Conservation (phyloP, 768 basidiomycete species). For the Macrolepiota dolichaula region DNA sequence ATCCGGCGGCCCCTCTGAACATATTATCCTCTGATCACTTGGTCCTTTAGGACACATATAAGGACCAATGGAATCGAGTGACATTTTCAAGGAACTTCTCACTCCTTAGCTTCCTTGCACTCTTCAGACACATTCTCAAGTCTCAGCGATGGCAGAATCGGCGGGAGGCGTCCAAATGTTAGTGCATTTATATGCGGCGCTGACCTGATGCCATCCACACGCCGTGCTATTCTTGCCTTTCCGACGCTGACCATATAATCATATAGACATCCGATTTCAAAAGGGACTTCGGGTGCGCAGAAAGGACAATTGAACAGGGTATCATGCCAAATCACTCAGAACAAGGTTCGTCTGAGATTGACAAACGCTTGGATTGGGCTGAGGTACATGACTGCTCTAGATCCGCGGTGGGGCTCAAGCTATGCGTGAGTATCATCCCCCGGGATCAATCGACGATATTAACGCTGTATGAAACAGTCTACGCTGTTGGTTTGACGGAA, state of each 20-base stretch:
- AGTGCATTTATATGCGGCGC: constrained; percentile 2
- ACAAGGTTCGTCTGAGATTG: constrained; percentile 48
- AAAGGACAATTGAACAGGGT: constrained; percentile 62
- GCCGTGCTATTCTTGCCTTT: neutral
- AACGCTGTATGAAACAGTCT: constrained; percentile 43
- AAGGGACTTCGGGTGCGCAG: constrained; percentile 15
- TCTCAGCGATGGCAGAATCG: neutral
- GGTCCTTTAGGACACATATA: neutral
- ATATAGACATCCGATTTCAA: constrained; percentile 31
- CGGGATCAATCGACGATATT: neutral
- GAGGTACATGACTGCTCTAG: constrained; percentile 13
- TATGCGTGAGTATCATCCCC: constrained; percentile 56
- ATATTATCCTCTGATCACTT: neutral
- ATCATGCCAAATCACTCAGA: constrained; percentile 71
- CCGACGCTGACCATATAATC: constrained; percentile 22
- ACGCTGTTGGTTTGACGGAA: constrained; percentile 73
- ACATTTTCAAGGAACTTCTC: neutral
- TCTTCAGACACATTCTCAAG: neutral
- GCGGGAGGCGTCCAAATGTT: constrained; percentile 56
- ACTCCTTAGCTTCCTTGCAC: neutral
- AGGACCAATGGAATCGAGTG: neutral
- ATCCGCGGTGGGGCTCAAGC: constrained; percentile 77
- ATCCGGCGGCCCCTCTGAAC: neutral
- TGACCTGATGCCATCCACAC: neutral
- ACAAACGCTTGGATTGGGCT: neutral